A percentile compares a stretch with the other conserved stretches of the same genome.
phyloP scores from a whole-genome alignment of 441 rosid genomes.

The Metrosideros polymorpha region DNA sequence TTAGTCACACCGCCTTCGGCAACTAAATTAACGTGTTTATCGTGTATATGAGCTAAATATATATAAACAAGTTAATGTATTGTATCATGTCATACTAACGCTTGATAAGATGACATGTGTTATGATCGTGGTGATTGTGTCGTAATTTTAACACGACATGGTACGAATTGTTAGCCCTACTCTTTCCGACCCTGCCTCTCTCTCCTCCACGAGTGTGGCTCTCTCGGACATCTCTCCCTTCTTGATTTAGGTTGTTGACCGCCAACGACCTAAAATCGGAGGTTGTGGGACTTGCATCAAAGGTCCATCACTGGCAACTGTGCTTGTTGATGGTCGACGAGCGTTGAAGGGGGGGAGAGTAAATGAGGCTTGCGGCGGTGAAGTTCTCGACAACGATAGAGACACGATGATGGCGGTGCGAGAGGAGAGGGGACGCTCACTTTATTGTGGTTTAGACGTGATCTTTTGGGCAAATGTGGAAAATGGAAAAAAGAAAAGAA shows the following conservation, averaged over 20 bases:
- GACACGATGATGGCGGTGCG: background rate
- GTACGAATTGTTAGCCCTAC: background rate
- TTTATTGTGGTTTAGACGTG: background rate
- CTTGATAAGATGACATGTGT: background rate
- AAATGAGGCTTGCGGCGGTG: background rate
- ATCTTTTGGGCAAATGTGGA: background rate
- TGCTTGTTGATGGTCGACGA: background rate
- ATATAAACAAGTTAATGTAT: background rate
- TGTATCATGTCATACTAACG: background rate
- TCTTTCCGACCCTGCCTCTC: background rate
- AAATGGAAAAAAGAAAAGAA: background rate
- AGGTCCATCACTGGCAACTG: background rate
- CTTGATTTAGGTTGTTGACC: too few relatives aligned
- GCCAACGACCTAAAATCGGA: background rate
- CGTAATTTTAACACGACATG: background rate
- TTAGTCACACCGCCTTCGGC: background rate
- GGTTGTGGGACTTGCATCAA: background rate
- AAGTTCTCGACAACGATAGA: background rate
- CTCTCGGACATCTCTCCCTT: too few relatives aligned
- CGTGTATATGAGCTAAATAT: background rate
- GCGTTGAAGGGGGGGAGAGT: background rate
- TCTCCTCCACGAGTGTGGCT: background rate
- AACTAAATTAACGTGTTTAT: background rate
- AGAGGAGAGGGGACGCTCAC: background rate
- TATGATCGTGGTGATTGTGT: background rate